Evolutionary conservation across 495 filamentous ascomycete genomes (phyloP).

Genomic region (Penicillium desertorum): DNA sequence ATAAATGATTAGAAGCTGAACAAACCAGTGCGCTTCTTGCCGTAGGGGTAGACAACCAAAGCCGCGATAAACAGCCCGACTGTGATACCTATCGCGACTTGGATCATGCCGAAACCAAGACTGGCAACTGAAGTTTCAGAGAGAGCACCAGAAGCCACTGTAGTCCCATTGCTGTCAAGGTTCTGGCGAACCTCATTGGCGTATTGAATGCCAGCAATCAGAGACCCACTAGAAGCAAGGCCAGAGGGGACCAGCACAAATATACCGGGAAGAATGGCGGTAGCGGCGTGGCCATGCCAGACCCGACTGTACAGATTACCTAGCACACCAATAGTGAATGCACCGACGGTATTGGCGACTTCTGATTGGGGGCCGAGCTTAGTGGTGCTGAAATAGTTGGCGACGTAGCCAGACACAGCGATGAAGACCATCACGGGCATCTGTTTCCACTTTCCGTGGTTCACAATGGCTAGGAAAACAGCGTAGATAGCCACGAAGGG

Average conservation of each 20-base stretch:
- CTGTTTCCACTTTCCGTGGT: conserved; percentile 89
- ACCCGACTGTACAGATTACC: conserved; percentile 85
- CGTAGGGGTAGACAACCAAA: conserved; percentile 82
- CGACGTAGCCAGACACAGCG: conserved; percentile 74
- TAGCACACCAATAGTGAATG: conserved; percentile 79
- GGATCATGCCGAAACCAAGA: conserved; percentile 81
- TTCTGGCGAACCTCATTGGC: conserved; percentile 69
- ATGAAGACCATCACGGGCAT: conserved; percentile 83
- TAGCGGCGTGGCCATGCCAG: conserved; percentile 80
- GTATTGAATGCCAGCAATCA: conserved; percentile 73
- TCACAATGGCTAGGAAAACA: conserved; percentile 78
- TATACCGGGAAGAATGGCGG: conserved; percentile 87
- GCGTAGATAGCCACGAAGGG: conserved; percentile 71
- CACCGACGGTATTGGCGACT: conserved; percentile 81
- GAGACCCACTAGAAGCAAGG: conserved; percentile 75
- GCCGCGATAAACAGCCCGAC: conserved; percentile 85
- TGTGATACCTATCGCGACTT: conserved; percentile 90
- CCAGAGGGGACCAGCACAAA: conserved; percentile 93
- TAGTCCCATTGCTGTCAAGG: conserved; percentile 40
- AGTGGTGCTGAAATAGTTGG: conserved; percentile 75
- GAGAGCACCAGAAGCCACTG: conserved; percentile 36
- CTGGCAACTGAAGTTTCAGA: conserved; percentile 62
- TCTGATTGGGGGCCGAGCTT: conserved; percentile 74
- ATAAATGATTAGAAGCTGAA: conserved; percentile 68
- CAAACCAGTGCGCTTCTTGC: conserved; percentile 82